These are phyloP conservation scores for Linnemannia exigua DNA, from an alignment of 192 early-diverging fungal genomes.

Conservation along the genomic window DNA sequence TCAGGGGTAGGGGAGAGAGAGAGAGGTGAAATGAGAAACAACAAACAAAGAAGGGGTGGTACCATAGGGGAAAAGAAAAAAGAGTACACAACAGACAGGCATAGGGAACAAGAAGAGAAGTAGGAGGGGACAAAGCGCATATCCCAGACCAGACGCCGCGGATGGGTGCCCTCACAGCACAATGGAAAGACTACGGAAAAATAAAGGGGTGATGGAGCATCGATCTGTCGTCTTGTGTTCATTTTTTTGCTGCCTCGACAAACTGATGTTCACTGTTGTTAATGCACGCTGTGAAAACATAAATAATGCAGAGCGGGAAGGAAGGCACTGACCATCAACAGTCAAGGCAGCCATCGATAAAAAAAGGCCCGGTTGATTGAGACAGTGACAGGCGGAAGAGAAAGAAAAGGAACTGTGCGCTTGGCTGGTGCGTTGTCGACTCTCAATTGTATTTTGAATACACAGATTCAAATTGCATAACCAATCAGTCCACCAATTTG, in stretches of 20 bases:
- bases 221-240: background rate
- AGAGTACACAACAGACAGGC: background rate
- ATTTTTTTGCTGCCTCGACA: too few relatives aligned
- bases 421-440: background rate
- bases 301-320: too few relatives aligned
- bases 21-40: background rate
- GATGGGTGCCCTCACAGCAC: background rate
- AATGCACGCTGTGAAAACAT: background rate
- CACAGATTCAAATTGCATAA: too few relatives aligned
- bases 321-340: background rate
- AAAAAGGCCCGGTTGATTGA: background rate
- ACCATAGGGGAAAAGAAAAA: background rate
- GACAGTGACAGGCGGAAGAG: background rate
- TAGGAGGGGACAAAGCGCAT: background rate
- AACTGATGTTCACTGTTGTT: background rate
- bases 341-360: background rate
- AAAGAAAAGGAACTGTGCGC: background rate
- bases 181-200: background rate
- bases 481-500: too few relatives aligned
- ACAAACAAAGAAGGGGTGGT: background rate
- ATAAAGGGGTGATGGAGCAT: slow-evolving; percentile 36
- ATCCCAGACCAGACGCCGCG: too few relatives aligned
- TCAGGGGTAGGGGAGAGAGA: background rate
- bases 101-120: background rate
- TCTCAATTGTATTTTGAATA: background rate